phyloP scores from a whole-genome alignment of 495 filamentous ascomycete genomes.

The Podospora appendiculata region DNA sequence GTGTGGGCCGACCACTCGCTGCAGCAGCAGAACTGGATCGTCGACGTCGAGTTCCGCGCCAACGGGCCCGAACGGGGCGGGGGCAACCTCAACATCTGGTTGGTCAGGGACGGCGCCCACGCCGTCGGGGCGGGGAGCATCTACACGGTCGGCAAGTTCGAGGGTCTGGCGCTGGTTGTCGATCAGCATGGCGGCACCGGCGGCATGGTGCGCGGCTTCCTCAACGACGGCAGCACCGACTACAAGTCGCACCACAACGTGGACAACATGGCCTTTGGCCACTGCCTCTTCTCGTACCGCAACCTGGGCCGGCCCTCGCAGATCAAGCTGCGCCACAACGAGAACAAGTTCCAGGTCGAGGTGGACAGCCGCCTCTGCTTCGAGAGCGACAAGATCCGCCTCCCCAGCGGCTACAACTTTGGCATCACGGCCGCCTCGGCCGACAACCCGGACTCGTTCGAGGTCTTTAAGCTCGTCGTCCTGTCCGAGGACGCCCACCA shows the following conservation, averaged over 20 bases:
- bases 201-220: conserved; percentile 79
- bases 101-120: conserved; percentile 61
- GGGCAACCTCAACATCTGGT: conserved; percentile 93
- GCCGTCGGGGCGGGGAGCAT: conserved; percentile 63
- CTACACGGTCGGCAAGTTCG: conserved; percentile 74
- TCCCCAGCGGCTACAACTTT: conserved; percentile 77
- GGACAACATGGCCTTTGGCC: conserved; percentile 83
- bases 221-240: conserved; percentile 83
- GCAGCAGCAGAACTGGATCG: conserved; percentile 60
- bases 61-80: conserved; percentile 77
- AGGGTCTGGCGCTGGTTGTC: conserved; percentile 78
- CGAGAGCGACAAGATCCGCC: conserved; percentile 63
- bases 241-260: conserved; percentile 73
- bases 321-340: conserved; percentile 62
- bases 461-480: conserved; percentile 79
- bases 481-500: conserved; percentile 41
- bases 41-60: conserved; percentile 80
- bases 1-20: conserved; percentile 68
- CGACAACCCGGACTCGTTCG: conserved; percentile 89
- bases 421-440: conserved; percentile 83
- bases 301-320: conserved; percentile 80
- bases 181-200: conserved; percentile 80
- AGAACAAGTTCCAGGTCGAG: conserved; percentile 62
- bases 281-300: conserved; percentile 85
- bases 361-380: conserved; percentile 83